phyloP scores from a whole-genome alignment of 2,329 filamentous ascomycete genomes.

The Diplodia mutila region DNA sequence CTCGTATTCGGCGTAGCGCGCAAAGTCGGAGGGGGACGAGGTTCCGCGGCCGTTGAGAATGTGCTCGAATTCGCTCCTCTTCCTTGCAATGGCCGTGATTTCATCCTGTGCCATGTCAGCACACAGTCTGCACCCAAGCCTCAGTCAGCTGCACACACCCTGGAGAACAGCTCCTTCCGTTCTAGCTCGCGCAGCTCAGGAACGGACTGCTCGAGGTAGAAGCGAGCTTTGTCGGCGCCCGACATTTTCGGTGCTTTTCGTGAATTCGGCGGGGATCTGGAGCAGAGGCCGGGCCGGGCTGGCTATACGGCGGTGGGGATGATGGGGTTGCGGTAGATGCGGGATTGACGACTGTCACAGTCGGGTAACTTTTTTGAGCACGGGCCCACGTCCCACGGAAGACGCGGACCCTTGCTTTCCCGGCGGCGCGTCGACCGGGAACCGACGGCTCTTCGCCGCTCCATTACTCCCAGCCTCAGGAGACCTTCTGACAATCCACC shows the following conservation, averaged over 20 bases:
- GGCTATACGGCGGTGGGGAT: neutral
- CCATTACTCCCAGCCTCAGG: constrained; percentile 13
- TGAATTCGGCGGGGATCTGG: constrained; percentile 29
- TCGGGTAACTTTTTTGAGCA: constrained; percentile 13
- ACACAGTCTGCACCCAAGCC: constrained; percentile 24
- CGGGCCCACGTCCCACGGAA: neutral
- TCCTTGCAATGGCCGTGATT: constrained; percentile 84
- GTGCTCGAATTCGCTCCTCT: constrained; percentile 92
- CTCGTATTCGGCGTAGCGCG: constrained; percentile 76
- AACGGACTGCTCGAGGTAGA: constrained; percentile 89
- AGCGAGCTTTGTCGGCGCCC: constrained; percentile 85
- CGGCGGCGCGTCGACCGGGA: neutral
- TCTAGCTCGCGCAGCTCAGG: constrained; percentile 92
- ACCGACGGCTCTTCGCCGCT: neutral
- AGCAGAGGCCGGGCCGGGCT: neutral
- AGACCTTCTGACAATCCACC: neutral
- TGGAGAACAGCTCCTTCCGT: constrained; percentile 86
- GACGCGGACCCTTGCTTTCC: constrained; percentile 1
- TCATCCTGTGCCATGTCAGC: constrained; percentile 66
- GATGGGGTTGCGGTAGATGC: neutral
- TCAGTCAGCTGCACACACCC: constrained; percentile 54
- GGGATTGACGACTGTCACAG: neutral
- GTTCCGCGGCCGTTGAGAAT: constrained; percentile 81
- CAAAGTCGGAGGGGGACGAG: constrained; percentile 72
- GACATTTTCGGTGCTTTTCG: constrained; percentile 27